These are phyloP conservation scores for Syncephalis plumigaleata DNA, from an alignment of 371 early-diverging fungal species.

Conservation along the genomic window DNA sequence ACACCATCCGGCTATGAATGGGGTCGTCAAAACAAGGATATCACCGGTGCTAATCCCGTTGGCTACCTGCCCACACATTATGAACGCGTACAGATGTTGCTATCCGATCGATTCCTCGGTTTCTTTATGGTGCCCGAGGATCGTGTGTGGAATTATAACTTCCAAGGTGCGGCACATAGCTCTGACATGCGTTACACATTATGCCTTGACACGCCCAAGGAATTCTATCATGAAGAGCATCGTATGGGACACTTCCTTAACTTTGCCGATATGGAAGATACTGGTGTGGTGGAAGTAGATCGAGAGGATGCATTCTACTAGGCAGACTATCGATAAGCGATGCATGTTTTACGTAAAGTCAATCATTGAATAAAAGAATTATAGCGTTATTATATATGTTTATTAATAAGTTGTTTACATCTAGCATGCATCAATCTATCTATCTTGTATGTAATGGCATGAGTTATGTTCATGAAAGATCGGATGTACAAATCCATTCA, in stretches of 20 bases:
- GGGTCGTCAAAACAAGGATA: slow-evolving; percentile 70
- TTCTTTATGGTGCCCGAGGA: slow-evolving; percentile 95
- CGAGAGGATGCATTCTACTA: slow-evolving; percentile 40
- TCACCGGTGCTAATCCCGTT: slow-evolving; percentile 52
- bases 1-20: slow-evolving; percentile 92
- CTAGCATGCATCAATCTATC: too few species aligned
- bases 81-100: slow-evolving; percentile 88
- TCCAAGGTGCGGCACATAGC: slow-evolving; percentile 83
- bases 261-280: slow-evolving; percentile 73
- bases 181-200: slow-evolving; percentile 83
- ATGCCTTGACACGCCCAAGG: slow-evolving; percentile 81
- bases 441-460: too few species aligned
- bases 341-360: too few species aligned
- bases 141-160: slow-evolving; percentile 93
- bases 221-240: slow-evolving; percentile 92
- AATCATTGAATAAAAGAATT: too few species aligned
- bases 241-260: slow-evolving; percentile 91
- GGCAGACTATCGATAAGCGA: too few species aligned
- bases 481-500: too few species aligned
- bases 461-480: too few species aligned
- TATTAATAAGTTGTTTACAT: too few species aligned
- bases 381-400: too few species aligned
- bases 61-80: slow-evolving; percentile 79
- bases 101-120: slow-evolving; percentile 89
- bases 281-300: slow-evolving; percentile 37